phyloP scores from a whole-genome alignment of 495 filamentous ascomycete genomes.

The Penicillium steckii region DNA sequence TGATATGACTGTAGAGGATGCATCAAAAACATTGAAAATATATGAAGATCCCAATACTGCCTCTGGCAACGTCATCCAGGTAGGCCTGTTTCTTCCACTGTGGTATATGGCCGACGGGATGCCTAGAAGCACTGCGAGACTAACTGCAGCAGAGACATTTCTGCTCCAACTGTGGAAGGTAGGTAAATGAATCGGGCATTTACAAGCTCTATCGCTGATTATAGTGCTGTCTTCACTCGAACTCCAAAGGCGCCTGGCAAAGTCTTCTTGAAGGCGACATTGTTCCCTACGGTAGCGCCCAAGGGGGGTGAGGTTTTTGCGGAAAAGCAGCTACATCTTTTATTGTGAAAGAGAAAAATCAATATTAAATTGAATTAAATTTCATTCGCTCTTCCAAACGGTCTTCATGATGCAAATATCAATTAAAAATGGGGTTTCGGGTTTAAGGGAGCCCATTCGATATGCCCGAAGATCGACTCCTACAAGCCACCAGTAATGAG shows the following conservation, averaged over 20 bases:
- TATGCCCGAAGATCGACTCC: no score
- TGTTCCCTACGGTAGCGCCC: conserved; percentile 24
- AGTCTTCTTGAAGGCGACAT: conserved; percentile 23
- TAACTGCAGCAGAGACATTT: conserved; percentile 20
- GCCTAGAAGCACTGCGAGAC: not conserved
- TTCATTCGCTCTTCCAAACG: no score
- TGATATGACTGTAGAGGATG: conserved; percentile 22
- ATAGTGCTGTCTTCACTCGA: conserved; percentile 18
- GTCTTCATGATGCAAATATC: no score
- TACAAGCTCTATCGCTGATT: not conserved
- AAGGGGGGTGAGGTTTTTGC: conserved; percentile 16
- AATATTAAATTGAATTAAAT: not conserved
- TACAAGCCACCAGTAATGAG: no score
- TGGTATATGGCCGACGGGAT: not conserved
- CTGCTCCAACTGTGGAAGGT: conserved; percentile 33
- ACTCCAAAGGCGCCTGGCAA: conserved; percentile 19
- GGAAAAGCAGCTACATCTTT: conserved; percentile 8
- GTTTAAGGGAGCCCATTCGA: no score
- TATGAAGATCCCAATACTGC: conserved; percentile 19
- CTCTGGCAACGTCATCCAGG: conserved; percentile 16
- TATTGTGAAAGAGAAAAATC: not conserved
- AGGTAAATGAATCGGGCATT: not conserved
- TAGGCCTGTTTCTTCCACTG: not conserved
- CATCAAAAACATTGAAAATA: conserved; percentile 5
- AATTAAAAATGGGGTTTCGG: no score